Evolutionary conservation across 768 basidiomycete species (phyloP), one percentile per base, ranked within the genome.

Genomic region (Holtermannia corniformis): DNA sequence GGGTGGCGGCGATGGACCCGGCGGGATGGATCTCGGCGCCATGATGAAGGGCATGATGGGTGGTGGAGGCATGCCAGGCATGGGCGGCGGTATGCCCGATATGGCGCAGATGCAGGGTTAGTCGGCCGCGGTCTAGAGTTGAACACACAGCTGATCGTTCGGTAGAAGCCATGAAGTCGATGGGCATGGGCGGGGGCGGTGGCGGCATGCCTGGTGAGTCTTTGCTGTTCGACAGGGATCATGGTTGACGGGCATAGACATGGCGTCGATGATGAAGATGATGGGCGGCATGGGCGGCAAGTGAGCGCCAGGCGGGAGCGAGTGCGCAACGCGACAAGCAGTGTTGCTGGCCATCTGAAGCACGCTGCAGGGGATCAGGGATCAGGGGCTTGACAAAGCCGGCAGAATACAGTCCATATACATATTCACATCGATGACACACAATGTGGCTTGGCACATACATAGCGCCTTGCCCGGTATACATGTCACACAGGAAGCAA

Each of bases 41-140:
- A 93, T 93, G 89, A 90, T 93, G 90, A 87, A 86, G 69, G 84
- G 86, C 23, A 91, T 96, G 87, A 50, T 54, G 48, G 65, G 69
- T 24, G 91, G 95, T 86, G 88, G 90, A 63, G 87, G 89, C 10
- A 83, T 87, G 24, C 50, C 50, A 62, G 87, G 86, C 20, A 69
- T 64, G 7, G 56, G 63, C 50, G 87, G 87, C 11, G 91, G 91
- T 64, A 82, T 89, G 67, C 76, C 84, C 49, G 89, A 91, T 65
- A 86, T 93, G 85, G 86, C 87, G 55, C 89, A 93, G 71, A 89
- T 92, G 87, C 87, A 90, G 74, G 57, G 57, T 59, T 14, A 52
- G 58, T 51, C 2, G 14, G 41, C 41, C 12, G 49, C 49, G 52
- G 65, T 52, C 61, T n/a, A 16, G 22, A 41, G 40, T 1, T 19